Base-by-base conservation (phyloP, 441 rosid species). In the Daphne laureola region DNA sequence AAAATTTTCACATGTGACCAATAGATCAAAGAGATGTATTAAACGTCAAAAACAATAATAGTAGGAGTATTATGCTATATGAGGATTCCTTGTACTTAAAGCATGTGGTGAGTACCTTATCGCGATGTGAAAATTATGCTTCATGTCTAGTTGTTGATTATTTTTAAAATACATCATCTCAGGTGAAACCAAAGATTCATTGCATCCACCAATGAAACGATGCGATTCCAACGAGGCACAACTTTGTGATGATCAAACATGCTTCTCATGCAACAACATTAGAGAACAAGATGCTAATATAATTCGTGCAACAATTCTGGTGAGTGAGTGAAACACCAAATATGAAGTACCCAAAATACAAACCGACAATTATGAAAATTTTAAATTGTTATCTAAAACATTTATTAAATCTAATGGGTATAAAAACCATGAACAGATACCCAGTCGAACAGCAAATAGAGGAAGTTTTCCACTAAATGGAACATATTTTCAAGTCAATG, bases 401-500 rank as follows among this genome's bases (percentile, higher is more conserved):
- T 5, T 44, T 40, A 52, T 8, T 21, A 45, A 15, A 4, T 45
- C 26, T 2, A 44, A 13, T 47, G 57, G 41, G 23, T 49, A 68
- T 50, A 58, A 14, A 15, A 44, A 51, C 43, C 27, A 49, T 51
- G 38, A 25, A 43, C 68, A 86, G 79, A 70, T 86, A 57, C 91
- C 95, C 0, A 74, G 77, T 61, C 61, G 82, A 70, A 80, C 80
- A 17, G 83, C 85, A 31, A 73, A 56, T 58, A 65, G 67, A 63
- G 69, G 59, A 12, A 60, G 68, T 16, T 86, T 86, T 47, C 88
- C 88, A 46, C 72, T 83, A 17, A 83, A 81, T 71, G 90, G 90
- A 47, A 83, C 88, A 5, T 86, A 83, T 18, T 86, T 83, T 62
- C 95, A 81, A 51, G 66, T 72, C 2, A 86, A 83, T n/a, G 88